Conservation (phyloP, 495 filamentous ascomycete species). For the Podospora pseudoanserina region DNA sequence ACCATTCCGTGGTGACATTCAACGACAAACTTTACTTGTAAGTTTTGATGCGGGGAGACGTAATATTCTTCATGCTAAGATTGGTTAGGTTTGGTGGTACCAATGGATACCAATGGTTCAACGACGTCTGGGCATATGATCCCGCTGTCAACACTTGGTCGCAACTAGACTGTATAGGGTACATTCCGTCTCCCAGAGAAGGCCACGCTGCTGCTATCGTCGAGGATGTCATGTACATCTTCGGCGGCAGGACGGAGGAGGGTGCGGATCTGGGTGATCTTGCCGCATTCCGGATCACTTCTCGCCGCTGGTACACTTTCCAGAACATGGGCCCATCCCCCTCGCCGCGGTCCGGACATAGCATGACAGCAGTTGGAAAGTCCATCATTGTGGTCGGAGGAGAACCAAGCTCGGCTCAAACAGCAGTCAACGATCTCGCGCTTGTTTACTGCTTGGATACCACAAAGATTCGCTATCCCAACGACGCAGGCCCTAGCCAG, state of each 20-base stretch:
- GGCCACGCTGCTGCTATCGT: constrained; percentile 92
- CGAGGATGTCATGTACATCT: constrained; percentile 98
- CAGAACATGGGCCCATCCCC: constrained; percentile 99
- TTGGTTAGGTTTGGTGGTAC: constrained; percentile 83
- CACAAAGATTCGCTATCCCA: constrained; percentile 90
- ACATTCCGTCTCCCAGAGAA: constrained; percentile 89
- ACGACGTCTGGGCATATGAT: constrained; percentile 97
- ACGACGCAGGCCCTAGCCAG: constrained; percentile 60
- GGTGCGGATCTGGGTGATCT: constrained; percentile 89
- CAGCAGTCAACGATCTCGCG: constrained; percentile 76
- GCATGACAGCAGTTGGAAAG: constrained; percentile 92
- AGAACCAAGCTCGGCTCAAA: constrained; percentile 83
- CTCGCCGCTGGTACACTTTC: constrained; percentile 96
- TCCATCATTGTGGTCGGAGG: constrained; percentile 89
- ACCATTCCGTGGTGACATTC: constrained; percentile 88
- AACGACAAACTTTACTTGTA: constrained; percentile 93
- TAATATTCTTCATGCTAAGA: constrained; percentile 23
- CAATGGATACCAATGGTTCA: constrained; percentile 93
- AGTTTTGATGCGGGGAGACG: constrained; percentile 34
- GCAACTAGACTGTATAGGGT: constrained; percentile 91
- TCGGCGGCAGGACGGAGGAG: constrained; percentile 93
- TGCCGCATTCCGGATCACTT: constrained; percentile 89
- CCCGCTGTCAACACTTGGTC: constrained; percentile 76
- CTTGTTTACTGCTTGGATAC: constrained; percentile 92
- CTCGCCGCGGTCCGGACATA: constrained; percentile 89